A percentile compares a stretch with the other conserved stretches of the same genome.
Conservation (phyloP, 345 rosid species). For the Durio zibethinus region DNA sequence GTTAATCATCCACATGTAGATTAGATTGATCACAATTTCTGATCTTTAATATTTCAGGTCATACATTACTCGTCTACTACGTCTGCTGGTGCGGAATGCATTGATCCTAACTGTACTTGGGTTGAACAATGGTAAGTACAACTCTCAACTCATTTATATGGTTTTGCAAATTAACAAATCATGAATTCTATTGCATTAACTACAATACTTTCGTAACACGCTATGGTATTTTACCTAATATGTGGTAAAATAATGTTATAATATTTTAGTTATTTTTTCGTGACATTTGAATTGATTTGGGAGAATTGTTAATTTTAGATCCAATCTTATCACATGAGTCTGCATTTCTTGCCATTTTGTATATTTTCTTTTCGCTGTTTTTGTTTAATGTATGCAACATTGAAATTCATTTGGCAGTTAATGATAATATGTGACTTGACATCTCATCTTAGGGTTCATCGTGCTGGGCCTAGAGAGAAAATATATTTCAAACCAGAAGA, state of each 20-base stretch:
- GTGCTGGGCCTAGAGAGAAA: slow-evolving; percentile 92
- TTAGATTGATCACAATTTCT: not conserved
- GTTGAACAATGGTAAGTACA: slow-evolving; percentile 80
- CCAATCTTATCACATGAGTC: not conserved
- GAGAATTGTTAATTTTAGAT: not conserved
- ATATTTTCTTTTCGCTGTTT: not conserved
- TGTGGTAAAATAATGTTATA: not conserved
- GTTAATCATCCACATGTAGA: not conserved
- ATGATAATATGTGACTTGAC: not conserved
- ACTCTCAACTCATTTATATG: slow-evolving; percentile 9
- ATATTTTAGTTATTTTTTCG: not conserved
- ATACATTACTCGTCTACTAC: slow-evolving; percentile 68
- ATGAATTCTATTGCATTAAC: slow-evolving; percentile 3
- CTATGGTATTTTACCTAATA: not conserved
- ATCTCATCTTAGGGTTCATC: slow-evolving; percentile 62
- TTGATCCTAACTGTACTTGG: slow-evolving; percentile 81
- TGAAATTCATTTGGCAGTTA: not conserved
- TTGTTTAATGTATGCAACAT: not conserved
- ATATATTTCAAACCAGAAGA: slow-evolving; percentile 84
- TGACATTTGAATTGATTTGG: not conserved
- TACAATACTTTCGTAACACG: not conserved
- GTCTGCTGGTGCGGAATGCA: slow-evolving; percentile 88
- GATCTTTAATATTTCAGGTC: slow-evolving; percentile 39
- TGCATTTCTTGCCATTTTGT: not conserved
- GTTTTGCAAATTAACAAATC: slow-evolving; percentile 5